Percentiles rank a stretch among this genome's conserved stretches.
These are phyloP conservation scores for Closterium sp. DNA, from an alignment of 139 green algal species.

Conservation along the genomic window DNA sequence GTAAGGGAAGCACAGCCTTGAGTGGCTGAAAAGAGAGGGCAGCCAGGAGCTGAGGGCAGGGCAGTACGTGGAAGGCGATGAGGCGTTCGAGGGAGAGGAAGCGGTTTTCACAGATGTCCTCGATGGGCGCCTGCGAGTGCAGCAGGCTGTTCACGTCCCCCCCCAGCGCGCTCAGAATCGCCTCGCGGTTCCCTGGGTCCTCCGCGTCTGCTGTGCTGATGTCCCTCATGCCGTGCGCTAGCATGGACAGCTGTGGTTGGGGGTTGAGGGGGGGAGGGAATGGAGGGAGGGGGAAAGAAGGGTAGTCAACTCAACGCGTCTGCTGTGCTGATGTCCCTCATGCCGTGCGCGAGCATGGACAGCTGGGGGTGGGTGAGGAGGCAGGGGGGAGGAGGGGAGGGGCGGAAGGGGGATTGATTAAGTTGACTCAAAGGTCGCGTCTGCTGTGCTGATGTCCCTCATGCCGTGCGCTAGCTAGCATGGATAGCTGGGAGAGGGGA, in stretches of 20 bases:
- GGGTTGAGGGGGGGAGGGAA: too few relatives aligned
- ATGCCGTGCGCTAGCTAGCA: background rate
- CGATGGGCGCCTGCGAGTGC: conserved; percentile 20
- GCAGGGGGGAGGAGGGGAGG: too few relatives aligned
- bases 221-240: conserved; percentile 13
- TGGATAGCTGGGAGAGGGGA: conserved; percentile 6
- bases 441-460: background rate
- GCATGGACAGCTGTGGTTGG: conserved; percentile 21
- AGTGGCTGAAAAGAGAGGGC: background rate
- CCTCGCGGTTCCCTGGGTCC: background rate
- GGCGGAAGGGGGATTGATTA: too few relatives aligned
- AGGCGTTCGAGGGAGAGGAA: conserved; percentile 38
- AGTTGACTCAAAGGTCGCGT: background rate
- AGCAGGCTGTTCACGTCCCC: conserved; percentile 21
- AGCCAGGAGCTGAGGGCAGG: background rate
- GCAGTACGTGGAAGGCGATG: conserved; percentile 28
- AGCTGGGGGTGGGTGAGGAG: background rate
- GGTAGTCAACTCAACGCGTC: background rate
- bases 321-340: background rate
- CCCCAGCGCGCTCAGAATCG: conserved; percentile 24
- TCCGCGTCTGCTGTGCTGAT: conserved; percentile 20
- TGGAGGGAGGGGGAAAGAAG: too few relatives aligned
- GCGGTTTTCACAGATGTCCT: conserved; percentile 38
- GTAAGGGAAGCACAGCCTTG: background rate
- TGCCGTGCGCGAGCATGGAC: background rate